Evolutionary conservation across 2,329 filamentous ascomycete species (phyloP), one percentile per base, ranked within the genome.

Genomic region (Pseudogymnoascus sp.): DNA sequence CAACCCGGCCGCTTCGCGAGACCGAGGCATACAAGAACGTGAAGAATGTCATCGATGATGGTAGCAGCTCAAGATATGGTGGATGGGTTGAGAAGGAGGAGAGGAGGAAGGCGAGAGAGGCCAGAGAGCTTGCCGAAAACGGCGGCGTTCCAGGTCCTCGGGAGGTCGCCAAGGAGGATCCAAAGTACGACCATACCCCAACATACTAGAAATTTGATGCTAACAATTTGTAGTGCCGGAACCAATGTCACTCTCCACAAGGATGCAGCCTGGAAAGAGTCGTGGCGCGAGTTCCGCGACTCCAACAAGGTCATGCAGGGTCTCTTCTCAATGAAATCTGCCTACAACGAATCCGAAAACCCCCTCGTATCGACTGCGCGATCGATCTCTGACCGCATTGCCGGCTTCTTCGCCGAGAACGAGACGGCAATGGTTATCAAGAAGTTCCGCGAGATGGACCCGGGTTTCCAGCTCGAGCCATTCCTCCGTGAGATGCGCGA

Each of bases 81-180:
- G 95, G 95, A 16, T 99, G 93, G 92, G 82, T 93, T 11, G 95
- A 99, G 75, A 96, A 96, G 76, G 95, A 97, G 73, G 95, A 99
- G 80, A 86, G 95, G 62, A 86, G 86, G 71, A 90, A 86, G 75
- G 87, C 86, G 71, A 84, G 93, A 71, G 91, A 96, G 72, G 76
- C 86, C 62, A 81, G 89, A 64, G 88, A 93, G 71, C 83, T 88
- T 73, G 80, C 87, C 68, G 77, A 73, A 76, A 83, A 69, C 60
- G 61, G 63, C 45, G 71, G 69, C 11, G 12, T 64, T 21, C 43
- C 74, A 69, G 80, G 76, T 45, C 78, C 75, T 69, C 78, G 75
- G 58, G 86, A 92, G 71, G 83, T 87, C 5, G 78, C 88, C 72
- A 85, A 90, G 62, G 95, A 96, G 75, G 88, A 97, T 73, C 91